These are phyloP conservation scores for Colletotrichum navitas DNA, from an alignment of 2,329 filamentous ascomycete species.

Conservation along the genomic window DNA sequence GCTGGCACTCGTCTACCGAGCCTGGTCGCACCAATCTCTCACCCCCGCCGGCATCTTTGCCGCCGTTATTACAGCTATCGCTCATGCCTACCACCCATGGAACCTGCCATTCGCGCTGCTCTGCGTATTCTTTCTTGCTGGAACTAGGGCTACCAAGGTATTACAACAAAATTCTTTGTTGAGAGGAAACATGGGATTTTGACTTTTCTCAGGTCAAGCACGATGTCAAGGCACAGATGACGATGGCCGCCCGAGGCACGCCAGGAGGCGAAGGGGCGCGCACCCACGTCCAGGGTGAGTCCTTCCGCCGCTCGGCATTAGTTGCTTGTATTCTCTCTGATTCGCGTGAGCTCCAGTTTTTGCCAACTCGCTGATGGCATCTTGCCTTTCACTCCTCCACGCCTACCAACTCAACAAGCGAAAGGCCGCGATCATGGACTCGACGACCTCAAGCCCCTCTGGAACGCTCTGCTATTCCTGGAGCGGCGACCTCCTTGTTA, in stretches of 20 bases:
- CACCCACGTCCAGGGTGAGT: constrained; percentile 81
- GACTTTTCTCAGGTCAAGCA: constrained; percentile 78
- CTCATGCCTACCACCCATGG: constrained; percentile 92
- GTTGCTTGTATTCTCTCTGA: not conserved
- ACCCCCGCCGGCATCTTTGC: constrained; percentile 47
- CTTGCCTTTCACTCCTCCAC: constrained; percentile 71
- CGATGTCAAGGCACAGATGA: constrained; percentile 84
- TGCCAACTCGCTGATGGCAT: constrained; percentile 87
- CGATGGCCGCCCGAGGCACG: constrained; percentile 79
- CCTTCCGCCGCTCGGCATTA: not conserved
- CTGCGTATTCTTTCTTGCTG: constrained; percentile 86
- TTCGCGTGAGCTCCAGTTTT: constrained; percentile 65
- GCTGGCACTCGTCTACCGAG: constrained; percentile 72
- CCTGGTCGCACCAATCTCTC: constrained; percentile 79
- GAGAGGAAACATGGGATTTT: not conserved
- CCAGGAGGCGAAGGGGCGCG: constrained; percentile 84
- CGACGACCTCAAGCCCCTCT: constrained; percentile 48
- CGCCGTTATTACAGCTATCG: constrained; percentile 51
- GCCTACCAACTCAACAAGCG: constrained; percentile 69
- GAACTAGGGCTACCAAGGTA: constrained; percentile 87
- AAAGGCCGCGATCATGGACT: constrained; percentile 54
- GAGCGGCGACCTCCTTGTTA: constrained; percentile 71
- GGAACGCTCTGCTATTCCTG: constrained; percentile 69
- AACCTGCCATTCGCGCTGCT: constrained; percentile 90
- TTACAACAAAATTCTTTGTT: constrained; percentile 51